Base-by-base conservation (phyloP, 495 filamentous ascomycete genomes). In the Cercophora sp. region DNA sequence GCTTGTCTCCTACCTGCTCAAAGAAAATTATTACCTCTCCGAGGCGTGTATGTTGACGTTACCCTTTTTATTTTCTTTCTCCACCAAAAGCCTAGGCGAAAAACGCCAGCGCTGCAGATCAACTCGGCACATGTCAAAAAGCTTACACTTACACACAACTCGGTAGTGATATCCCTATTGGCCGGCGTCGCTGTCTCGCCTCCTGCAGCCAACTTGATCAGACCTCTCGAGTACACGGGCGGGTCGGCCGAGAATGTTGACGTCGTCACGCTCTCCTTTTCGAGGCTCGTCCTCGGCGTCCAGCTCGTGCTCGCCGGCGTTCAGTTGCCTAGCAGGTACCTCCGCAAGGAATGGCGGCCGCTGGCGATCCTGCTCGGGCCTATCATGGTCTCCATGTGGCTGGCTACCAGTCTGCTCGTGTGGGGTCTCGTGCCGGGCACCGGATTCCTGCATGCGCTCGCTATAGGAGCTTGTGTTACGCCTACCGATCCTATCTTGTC, bases 401-500 rank as follows among this genome's bases (percentile, higher is more conserved):
- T 95, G n/a, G 73, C 71, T 35, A 94, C 86, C 45, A 86, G 82
- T 58, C 67, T 94, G 3, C 64, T 96, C 2, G 72, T 96, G 46
- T 96, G 84, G 83, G 89, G 72, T 0, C 67, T 96, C 54, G 83
- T 94, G 2, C 89, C 89, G 0, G 70, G 84, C 51, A 67, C 94
- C 19, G 66, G 69, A 36, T 87, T 94, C 56, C 76, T 96, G 1
- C 84, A 91, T 60, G 83, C 91, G 0, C 73, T 96, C 18, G 85
- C 84, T 2, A 71, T 96, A 25, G 91, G 81, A 2, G 84, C 89
- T 22, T 94, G 90, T 60, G 83, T 97, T 11, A 94, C 91, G 4
- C 91, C 91, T 0, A 96, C 92, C 0, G 92, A 97, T 63, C 92
- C 92, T 0, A 84, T 96, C 20, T 71, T 96, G 25, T 91, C 87